A percentile compares a stretch with the other conserved stretches of the same genome.
Evolutionary conservation across 192 early-diverging fungal genomes (phyloP).

Genomic region (Coemansia sp.): DNA sequence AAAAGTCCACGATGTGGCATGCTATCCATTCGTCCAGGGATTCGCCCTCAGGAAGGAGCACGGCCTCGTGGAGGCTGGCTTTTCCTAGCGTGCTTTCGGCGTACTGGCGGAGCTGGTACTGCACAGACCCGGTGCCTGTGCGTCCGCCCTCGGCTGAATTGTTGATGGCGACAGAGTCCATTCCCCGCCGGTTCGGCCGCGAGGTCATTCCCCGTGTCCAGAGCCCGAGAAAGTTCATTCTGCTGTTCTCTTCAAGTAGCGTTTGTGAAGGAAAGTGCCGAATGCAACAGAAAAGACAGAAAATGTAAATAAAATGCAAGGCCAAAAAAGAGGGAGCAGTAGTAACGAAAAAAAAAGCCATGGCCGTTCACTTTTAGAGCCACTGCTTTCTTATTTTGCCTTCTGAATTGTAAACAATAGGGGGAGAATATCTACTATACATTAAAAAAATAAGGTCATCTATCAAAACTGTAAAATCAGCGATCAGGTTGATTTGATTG

Average conservation of each 20-base stretch:
- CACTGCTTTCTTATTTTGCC: too few relatives aligned
- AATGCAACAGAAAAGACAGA: neutral
- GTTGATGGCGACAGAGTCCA: constrained; percentile 55
- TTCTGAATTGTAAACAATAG: too few relatives aligned
- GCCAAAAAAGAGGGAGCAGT: neutral
- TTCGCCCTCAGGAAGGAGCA: constrained; percentile 86
- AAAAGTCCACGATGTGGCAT: constrained; percentile 93
- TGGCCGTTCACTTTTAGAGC: too few relatives aligned
- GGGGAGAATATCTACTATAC: too few relatives aligned
- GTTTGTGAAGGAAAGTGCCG: neutral
- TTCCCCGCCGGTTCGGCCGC: constrained; percentile 44
- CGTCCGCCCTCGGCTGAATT: constrained; percentile 18
- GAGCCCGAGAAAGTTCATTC: constrained; percentile 56
- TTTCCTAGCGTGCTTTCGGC: constrained; percentile 78
- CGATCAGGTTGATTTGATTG: too few relatives aligned
- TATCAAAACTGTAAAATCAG: too few relatives aligned
- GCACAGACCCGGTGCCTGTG: constrained; percentile 39
- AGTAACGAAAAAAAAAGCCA: neutral
- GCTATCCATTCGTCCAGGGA: constrained; percentile 92
- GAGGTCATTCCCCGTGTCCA: constrained; percentile 54
- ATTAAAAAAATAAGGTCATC: too few relatives aligned
- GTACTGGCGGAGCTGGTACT: constrained; percentile 59
- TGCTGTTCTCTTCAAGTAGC: neutral
- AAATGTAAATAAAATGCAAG: neutral
- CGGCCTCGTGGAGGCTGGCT: constrained; percentile 76